A percentile compares a stretch with the other conserved stretches of the same genome.
Evolutionary conservation across 2,329 filamentous ascomycete genomes (phyloP).

Genomic region (Phialophora chinensis): DNA sequence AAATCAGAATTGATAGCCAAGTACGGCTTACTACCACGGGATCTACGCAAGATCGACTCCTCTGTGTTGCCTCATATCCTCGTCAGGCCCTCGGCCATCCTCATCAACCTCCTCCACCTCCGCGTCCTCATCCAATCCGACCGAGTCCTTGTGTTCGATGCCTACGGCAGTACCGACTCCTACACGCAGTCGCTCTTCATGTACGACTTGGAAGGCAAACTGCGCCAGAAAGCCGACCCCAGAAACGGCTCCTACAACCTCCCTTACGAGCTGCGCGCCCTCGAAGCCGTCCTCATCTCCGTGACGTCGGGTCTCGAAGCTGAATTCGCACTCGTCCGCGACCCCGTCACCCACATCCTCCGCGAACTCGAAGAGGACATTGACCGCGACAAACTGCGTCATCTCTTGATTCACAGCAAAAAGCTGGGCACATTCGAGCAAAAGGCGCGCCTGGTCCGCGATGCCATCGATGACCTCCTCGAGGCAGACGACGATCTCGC

Average conservation of each 20-base stretch:
- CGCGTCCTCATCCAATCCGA: conserved; percentile 95
- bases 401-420: conserved; percentile 92
- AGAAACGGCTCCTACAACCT: conserved; percentile 56
- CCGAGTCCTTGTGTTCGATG: conserved; percentile 92
- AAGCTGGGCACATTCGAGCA: conserved; percentile 96
- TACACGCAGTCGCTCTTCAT: conserved; percentile 97
- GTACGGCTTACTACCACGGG: conserved; percentile 78
- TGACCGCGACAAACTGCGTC: conserved; percentile 87
- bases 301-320: conserved; percentile 90
- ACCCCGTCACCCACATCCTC: conserved; percentile 87
- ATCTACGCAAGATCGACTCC: conserved; percentile 96
- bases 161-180: conserved; percentile 91
- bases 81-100: conserved; percentile 87
- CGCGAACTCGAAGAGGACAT: conserved; percentile 95
- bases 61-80: conserved; percentile 94
- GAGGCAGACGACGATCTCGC: conserved; percentile 96
- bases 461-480: conserved; percentile 91
- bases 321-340: conserved; percentile 91
- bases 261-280: conserved; percentile 93
- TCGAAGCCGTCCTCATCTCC: conserved; percentile 93
- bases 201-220: conserved; percentile 92
- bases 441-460: conserved; percentile 89
- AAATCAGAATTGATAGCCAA: conserved; percentile 97
- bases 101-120: conserved; percentile 95
- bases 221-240: conserved; percentile 71